Evolutionary conservation across 331 rosid genomes (phyloP).

Genomic region (Acacia pycnantha): DNA sequence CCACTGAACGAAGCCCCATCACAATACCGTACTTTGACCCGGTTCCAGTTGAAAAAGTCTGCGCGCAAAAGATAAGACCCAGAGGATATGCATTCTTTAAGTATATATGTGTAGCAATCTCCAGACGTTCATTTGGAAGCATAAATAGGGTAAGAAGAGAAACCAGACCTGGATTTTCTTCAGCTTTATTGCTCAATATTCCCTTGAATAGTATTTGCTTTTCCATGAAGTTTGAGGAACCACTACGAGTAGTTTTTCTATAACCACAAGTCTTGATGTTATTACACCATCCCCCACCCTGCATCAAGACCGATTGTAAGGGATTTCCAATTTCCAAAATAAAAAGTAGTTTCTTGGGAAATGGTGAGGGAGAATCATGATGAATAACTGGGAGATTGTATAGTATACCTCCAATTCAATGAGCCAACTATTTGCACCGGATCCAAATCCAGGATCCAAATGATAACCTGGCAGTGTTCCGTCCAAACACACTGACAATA

Average conservation of each 20-base stretch:
- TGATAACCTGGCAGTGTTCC: slow-evolving; percentile 93
- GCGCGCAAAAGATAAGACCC: slow-evolving; percentile 22
- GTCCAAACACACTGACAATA: slow-evolving; percentile 75
- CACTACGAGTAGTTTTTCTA: slow-evolving; percentile 78
- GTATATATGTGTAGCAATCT: slow-evolving; percentile 10
- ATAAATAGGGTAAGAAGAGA: slow-evolving; percentile 20
- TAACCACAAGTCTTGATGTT: slow-evolving; percentile 62
- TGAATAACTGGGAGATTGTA: slow-evolving; percentile 14
- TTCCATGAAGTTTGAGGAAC: slow-evolving; percentile 83
- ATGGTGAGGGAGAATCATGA: background rate
- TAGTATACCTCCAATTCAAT: slow-evolving; percentile 73
- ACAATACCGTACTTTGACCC: slow-evolving; percentile 83
- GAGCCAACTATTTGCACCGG: slow-evolving; percentile 84
- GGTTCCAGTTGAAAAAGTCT: slow-evolving; percentile 94
- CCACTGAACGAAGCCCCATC: slow-evolving; percentile 93
- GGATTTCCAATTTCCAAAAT: background rate
- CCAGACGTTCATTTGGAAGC: slow-evolving; percentile 2
- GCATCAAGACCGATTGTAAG: slow-evolving; percentile 4
- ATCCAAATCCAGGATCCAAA: slow-evolving; percentile 64
- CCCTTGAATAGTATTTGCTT: slow-evolving; percentile 72
- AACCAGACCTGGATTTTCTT: slow-evolving; percentile 86
- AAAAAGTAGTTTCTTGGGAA: background rate
- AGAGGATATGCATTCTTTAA: slow-evolving; percentile 6
- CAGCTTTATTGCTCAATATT: slow-evolving; percentile 71
- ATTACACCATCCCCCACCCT: slow-evolving; percentile 95